phyloP scores from a whole-genome alignment of 139 green algal species.

The Asterochloris sp. region DNA sequence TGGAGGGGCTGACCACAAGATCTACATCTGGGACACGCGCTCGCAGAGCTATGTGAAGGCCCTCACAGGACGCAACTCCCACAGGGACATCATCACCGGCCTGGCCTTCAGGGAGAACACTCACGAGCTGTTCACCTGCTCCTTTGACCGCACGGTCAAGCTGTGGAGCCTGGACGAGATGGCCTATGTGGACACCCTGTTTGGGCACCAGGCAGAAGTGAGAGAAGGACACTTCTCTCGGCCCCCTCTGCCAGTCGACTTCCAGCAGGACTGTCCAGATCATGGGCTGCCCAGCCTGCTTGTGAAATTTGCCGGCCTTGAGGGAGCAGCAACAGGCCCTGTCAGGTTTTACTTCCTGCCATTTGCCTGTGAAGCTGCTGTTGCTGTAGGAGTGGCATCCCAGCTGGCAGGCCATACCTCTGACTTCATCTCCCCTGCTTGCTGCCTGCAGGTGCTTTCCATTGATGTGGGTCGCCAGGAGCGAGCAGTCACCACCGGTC shows the following conservation, averaged over 20 bases:
- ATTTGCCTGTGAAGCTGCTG: too few species aligned
- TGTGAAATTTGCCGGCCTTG: too few species aligned
- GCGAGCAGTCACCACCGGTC: constrained; percentile 64
- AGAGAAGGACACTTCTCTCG: too few species aligned
- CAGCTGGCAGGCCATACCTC: too few species aligned
- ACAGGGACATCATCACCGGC: constrained; percentile 68
- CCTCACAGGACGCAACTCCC: constrained; percentile 32
- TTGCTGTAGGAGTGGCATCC: too few species aligned
- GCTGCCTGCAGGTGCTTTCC: constrained; percentile 48
- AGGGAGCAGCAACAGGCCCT: too few species aligned
- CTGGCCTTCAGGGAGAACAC: constrained; percentile 83
- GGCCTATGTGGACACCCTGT: constrained; percentile 95
- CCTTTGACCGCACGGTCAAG: constrained; percentile 81
- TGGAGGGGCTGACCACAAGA: constrained; percentile 71
- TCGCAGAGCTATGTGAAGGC: constrained; percentile 28
- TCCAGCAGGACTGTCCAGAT: too few species aligned
- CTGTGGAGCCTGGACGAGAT: constrained; percentile 91
- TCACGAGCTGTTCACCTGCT: constrained; percentile 74
- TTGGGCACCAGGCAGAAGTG: constrained; percentile 73
- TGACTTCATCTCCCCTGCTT: neutral
- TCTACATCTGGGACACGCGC: constrained; percentile 84
- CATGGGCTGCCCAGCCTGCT: too few species aligned
- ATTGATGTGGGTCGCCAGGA: constrained; percentile 73
- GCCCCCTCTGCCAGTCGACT: too few species aligned
- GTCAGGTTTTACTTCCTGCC: too few species aligned